Base-by-base conservation (phyloP, 225 moss, liverwort and hornwort species). In the Physcomitrellopsis africana region DNA sequence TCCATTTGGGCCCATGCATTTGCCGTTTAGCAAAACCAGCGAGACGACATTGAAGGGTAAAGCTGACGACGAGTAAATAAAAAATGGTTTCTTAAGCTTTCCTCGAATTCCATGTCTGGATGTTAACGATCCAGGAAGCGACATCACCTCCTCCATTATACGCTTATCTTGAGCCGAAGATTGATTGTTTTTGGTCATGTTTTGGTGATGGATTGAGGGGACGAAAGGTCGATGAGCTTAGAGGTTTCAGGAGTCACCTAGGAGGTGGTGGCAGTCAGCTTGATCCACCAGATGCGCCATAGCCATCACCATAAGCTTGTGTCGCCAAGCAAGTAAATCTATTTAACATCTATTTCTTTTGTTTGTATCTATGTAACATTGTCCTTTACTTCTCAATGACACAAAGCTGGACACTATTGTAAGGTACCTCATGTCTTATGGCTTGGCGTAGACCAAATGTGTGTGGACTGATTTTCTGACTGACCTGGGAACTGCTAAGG, bases 11-110 rank as follows among this genome's bases (percentile, higher is more conserved):
- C 90, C 89, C 51, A 89, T 96, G 80, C 84, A 83, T 23, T 75
- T 96, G 24, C 96, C 96, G 5, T 96, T 93, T 51, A 70, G 9
- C 76, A 96, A 93, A 78, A 87, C 93, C 70, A 90, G 92, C 32
- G 86, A 90, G 78, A 93, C 93, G 20, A 92, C 86, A 18, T 86
- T 93, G 61, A 88, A 90, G 62, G 27, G 75, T 20, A 81, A 86
- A 63, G 81, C 63, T 41, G 84, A 84, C n/a, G 74, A 88, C 10
- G 86, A 89, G 84, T 87, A 77, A 12, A 11, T 1, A 10, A 20
- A 23, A 68, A 67, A 41, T 57, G 32, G 15, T 55, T 55, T 18
- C 54, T 55, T 9, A 2, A 2, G 17, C 48, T 49, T 49, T 49
- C 48, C 15, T 11, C 15, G 48, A 49, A 37, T 7, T 7, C 7